phyloP scores from a whole-genome alignment of 2,329 filamentous ascomycete genomes.

The Fusarium sp. region DNA sequence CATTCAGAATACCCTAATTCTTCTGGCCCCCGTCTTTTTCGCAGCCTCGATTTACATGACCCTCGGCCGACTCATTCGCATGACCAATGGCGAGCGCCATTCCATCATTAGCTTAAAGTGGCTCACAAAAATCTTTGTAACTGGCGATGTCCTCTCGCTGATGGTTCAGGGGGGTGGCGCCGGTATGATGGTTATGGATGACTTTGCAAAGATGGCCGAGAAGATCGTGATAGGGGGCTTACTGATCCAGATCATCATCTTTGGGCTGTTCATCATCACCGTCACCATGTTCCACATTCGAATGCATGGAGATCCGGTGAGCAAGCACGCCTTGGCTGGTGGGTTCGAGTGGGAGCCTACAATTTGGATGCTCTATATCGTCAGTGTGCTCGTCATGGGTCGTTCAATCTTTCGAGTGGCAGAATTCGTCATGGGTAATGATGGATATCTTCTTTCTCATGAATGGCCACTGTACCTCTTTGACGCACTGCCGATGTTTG shows the following conservation, averaged over 20 bases:
- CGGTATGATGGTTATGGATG: not conserved
- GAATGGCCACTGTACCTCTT: not conserved
- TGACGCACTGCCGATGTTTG: not conserved
- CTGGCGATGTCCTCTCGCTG: not conserved
- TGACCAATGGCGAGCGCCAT: not conserved
- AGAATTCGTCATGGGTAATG: not conserved
- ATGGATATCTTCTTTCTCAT: not conserved
- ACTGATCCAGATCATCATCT: not conserved
- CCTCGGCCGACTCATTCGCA: not conserved
- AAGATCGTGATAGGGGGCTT: not conserved
- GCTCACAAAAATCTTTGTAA: not conserved
- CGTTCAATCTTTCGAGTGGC: not conserved
- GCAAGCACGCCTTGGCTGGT: not conserved
- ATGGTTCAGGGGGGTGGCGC: not conserved
- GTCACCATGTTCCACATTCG: not conserved
- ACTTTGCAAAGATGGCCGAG: not conserved
- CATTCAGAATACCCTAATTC: not conserved
- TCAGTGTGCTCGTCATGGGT: not conserved
- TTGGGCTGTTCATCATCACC: not conserved
- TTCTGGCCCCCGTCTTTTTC: not conserved
- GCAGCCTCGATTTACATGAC: not conserved
- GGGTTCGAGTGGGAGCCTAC: not conserved
- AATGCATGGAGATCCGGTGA: not conserved
- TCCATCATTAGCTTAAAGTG: not conserved
- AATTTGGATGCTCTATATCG: not conserved